Conservation (phyloP, 1,284 basidiomycete species). For the Microbotryum violaceum region DNA sequence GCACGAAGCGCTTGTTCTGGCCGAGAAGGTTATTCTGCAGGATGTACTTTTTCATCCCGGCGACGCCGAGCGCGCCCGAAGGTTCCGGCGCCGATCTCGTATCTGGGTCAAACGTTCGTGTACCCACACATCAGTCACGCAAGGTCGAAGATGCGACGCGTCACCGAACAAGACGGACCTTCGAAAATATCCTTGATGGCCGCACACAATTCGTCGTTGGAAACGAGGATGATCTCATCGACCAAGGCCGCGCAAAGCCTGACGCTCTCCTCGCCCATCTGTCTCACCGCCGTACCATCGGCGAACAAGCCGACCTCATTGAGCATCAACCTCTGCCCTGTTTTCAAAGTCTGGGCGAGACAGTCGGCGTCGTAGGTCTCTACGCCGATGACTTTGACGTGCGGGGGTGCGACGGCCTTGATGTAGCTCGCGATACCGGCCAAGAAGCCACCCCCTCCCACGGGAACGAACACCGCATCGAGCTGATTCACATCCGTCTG, state of each 20-base stretch:
- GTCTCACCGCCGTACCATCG: conserved; percentile 97
- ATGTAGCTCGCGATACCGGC: conserved; percentile 87
- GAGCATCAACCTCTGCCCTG: conserved; percentile 71
- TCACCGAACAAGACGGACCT: conserved; percentile 49
- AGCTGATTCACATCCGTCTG: conserved; percentile 68
- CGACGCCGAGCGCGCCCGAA: conserved; percentile 87
- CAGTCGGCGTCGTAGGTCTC: conserved; percentile 95
- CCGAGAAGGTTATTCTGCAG: conserved; percentile 69
- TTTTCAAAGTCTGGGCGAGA: conserved; percentile 69
- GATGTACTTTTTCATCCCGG: conserved; percentile 86
- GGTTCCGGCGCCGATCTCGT: conserved; percentile 93
- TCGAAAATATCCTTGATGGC: conserved; percentile 99
- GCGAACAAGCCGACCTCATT: conserved; percentile 91
- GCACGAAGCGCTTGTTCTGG: conserved; percentile 79
- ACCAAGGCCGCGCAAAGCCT: conserved; percentile 77
- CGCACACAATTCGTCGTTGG: conserved; percentile 96
- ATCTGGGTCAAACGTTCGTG: conserved; percentile 49
- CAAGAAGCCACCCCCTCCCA: conserved; percentile 89
- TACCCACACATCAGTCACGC: background rate
- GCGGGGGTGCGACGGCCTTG: conserved; percentile 82
- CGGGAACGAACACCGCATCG: conserved; percentile 78
- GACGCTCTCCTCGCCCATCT: conserved; percentile 92
- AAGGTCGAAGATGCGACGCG: background rate
- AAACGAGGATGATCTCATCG: conserved; percentile 77
- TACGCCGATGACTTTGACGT: conserved; percentile 77